A percentile compares a stretch with the other conserved stretches of the same genome.
phyloP scores from a whole-genome alignment of 768 basidiomycete genomes.

The Myochromella boudieri region DNA sequence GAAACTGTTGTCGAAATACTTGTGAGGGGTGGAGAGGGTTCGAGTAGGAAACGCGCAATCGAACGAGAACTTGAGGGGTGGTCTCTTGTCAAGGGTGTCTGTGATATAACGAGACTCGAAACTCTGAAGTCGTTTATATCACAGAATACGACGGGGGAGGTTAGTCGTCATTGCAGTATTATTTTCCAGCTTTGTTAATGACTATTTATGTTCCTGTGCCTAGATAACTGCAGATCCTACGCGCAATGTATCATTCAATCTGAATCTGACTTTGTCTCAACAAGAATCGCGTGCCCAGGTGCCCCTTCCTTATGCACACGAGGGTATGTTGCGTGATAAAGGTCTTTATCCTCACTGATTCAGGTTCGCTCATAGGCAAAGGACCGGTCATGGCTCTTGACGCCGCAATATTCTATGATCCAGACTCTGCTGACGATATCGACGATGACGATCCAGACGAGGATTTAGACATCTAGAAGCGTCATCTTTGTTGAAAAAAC shows the following conservation, averaged over 20 bases:
- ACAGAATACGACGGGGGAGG: conserved; percentile 34
- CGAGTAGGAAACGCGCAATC: conserved; percentile 49
- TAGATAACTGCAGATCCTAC: conserved; percentile 56
- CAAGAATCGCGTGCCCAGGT: conserved; percentile 78
- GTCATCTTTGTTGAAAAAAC: background rate
- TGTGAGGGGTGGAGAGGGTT: conserved; percentile 41
- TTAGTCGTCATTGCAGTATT: conserved; percentile 14
- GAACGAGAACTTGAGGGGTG: conserved; percentile 69
- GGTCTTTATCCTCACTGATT: background rate
- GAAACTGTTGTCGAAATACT: conserved; percentile 68
- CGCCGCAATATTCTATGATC: conserved; percentile 81
- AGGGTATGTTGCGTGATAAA: conserved; percentile 46
- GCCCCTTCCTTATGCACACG: conserved; percentile 87
- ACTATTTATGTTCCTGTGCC: background rate
- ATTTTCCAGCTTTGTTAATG: conserved; percentile 1
- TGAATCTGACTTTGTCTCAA: conserved; percentile 80
- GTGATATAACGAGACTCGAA: conserved; percentile 50
- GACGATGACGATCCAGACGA: conserved; percentile 97
- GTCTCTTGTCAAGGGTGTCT: conserved; percentile 37
- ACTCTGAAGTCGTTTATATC: conserved; percentile 48
- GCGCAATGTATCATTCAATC: conserved; percentile 81
- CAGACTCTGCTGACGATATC: conserved; percentile 91
- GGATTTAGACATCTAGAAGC: conserved; percentile 74
- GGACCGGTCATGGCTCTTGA: conserved; percentile 17
- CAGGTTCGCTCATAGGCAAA: conserved; percentile 17